Evolutionary conservation across 768 basidiomycete species (phyloP), one percentile per base, ranked within the genome.

Genomic region (Infundibulicybe gibba): DNA sequence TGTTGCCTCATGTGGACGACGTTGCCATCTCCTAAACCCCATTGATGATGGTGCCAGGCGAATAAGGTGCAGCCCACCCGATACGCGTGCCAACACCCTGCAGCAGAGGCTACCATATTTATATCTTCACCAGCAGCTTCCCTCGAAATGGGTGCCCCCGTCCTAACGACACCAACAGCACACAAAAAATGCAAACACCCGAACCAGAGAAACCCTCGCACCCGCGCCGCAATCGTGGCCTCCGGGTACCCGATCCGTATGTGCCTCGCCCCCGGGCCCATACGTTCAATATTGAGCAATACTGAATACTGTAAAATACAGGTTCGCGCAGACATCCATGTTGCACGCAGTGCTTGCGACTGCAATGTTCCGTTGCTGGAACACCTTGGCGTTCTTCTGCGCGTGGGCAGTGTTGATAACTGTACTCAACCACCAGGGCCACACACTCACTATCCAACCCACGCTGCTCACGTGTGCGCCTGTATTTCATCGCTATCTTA

Each of bases 401-500:
- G 81, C 57, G 5, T 87, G 85, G 85, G 69, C 81, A 1, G 77
- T 81, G 0, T 57, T 75, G 6, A 69, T 87, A 14, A 69, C 72
- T 5, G 57, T 81, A 21, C 72, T 85, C 35, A 79, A 75, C 57
- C 53, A 67, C 37, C 66, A 67, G 38, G 72, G 73, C 5, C 67
- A 76, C 54, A 56, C 42, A 14, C 49, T 83, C 3, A 61, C 56
- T 14, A 63, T 83, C 15, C 63, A 72, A 31, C 61, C 72, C 10
- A 83, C 82, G 0, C 68, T 88, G n/a, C 67, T 87, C 41, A 87
- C 85, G 81, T 85, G 84, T 85, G 64, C 50, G 81, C 65, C 4
- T 21, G 19, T 45, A 34, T 20, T 58, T 32, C 61, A 53, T 13
- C 60, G 1, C 55, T 65, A 19, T 59, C 62, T 5, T 55, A n/a